Base-by-base conservation (phyloP, 1,284 basidiomycete species). In the Vanrija humicola region DNA sequence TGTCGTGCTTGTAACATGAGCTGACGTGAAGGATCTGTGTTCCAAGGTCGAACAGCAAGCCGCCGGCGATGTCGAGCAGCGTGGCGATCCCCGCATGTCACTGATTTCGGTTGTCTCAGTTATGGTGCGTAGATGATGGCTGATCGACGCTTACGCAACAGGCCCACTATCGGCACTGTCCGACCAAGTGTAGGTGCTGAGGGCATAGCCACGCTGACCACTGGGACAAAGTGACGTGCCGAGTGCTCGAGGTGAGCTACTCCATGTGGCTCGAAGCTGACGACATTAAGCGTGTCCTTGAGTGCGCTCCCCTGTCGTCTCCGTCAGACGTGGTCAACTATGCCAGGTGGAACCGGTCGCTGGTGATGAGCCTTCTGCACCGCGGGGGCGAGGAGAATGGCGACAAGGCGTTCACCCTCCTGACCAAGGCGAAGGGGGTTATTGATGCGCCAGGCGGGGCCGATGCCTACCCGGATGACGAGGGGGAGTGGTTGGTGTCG, bases 291-390 rank as follows among this genome's bases (percentile, higher is more conserved):
- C 29, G 26, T 18, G 45, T 48, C 10, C n/a, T 58, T 3, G 29
- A 44, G 15, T 19, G 7, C 0, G 10, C 26, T 18, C 6, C 15
- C 5, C 10, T 29, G 1, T 15, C 25, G 3, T 10, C 42, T 3
- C n/a, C 43, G 14, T 16, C 12, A 3, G 52, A 55, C 6, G 14
- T 49, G 12, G 38, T 18, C 10, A 42, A 43, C 1, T 25, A 26
- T 7, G 46, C 50, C 3, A 50, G 53, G 9, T 59, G 57, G 57
- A 52, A 28, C 3, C 46, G 50, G 6, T 51, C 54, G 12, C 47
- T 52, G 3, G 50, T 59, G 14, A 5, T 16, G 7, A 38, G 29
- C 15, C 50, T 59, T 10, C 38, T 59, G 12, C 34, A 59, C 39
- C 57, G 57, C 15, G 29, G 29, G 16, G 18, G 23, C 7, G 3